Evolutionary conservation across 495 filamentous ascomycete species (phyloP).

Genomic region (Neurospora terricola): DNA sequence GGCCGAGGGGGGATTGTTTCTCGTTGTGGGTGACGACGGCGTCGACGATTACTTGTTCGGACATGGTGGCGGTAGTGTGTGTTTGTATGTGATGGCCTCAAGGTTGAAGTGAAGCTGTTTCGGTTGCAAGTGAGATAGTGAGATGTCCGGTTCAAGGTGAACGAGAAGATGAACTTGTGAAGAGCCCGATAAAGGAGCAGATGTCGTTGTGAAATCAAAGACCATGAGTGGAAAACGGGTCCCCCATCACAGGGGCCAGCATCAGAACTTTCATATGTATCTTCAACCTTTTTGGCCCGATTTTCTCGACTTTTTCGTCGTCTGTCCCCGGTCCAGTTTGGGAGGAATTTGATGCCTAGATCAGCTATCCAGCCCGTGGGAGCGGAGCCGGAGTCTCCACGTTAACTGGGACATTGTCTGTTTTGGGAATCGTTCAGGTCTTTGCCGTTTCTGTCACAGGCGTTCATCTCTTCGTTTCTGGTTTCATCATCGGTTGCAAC

Average conservation of each 20-base stretch:
- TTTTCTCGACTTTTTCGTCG: background rate
- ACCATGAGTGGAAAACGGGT: background rate
- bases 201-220: background rate
- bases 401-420: background rate
- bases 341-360: background rate
- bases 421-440: background rate
- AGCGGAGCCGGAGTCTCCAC: background rate
- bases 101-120: background rate
- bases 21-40: background rate
- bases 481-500: background rate
- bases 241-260: background rate
- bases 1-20: constrained; percentile 2
- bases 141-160: no score
- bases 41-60: background rate
- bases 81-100: background rate
- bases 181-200: background rate
- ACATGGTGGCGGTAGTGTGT: background rate
- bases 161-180: no score
- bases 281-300: background rate
- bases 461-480: background rate
- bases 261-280: background rate
- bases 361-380: constrained; percentile 7
- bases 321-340: background rate
- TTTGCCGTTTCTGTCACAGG: background rate
- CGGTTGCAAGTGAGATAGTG: background rate